These are phyloP conservation scores for Suillus spraguei DNA, from an alignment of 768 basidiomycete species.

Conservation along the genomic window DNA sequence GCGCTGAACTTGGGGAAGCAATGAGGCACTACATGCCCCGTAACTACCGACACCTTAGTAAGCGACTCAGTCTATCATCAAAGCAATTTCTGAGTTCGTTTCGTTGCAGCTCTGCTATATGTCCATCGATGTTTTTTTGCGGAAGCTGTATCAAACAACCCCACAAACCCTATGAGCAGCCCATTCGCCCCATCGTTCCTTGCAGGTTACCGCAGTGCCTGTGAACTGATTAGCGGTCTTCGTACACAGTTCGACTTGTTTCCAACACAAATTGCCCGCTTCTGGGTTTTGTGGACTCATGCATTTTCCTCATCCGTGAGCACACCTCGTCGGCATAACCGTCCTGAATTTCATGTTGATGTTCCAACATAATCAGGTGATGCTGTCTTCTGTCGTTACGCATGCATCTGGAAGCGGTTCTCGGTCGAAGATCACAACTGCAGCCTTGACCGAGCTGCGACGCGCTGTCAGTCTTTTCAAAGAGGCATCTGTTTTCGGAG, in stretches of 20 bases:
- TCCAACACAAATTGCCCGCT: constrained; percentile 60
- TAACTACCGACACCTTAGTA: constrained; percentile 73
- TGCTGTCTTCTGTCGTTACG: constrained; percentile 78
- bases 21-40: constrained; percentile 79
- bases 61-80: constrained; percentile 24
- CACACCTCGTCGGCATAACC: constrained; percentile 12
- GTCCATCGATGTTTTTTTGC: constrained; percentile 80
- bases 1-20: constrained; percentile 55
- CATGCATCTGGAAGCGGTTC: constrained; percentile 49
- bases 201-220: constrained; percentile 68
- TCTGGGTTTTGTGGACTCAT: constrained; percentile 77
- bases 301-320: constrained; percentile 66
- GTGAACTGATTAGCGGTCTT: constrained; percentile 53
- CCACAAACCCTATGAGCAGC: constrained; percentile 69
- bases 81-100: not conserved
- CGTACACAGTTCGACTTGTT: constrained; percentile 51
- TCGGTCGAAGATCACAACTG: constrained; percentile 67
- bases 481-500: constrained; percentile 60
- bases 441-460: constrained; percentile 65
- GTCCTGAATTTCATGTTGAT: constrained; percentile 9
- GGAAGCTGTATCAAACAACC: constrained; percentile 65
- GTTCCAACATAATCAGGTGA: constrained; percentile 48
- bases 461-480: constrained; percentile 67
- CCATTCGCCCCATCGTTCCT: constrained; percentile 68
- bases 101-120: constrained; percentile 60